phyloP scores from a whole-genome alignment of 1,284 basidiomycete species.

The Erythrobasidium hasegawianum region DNA sequence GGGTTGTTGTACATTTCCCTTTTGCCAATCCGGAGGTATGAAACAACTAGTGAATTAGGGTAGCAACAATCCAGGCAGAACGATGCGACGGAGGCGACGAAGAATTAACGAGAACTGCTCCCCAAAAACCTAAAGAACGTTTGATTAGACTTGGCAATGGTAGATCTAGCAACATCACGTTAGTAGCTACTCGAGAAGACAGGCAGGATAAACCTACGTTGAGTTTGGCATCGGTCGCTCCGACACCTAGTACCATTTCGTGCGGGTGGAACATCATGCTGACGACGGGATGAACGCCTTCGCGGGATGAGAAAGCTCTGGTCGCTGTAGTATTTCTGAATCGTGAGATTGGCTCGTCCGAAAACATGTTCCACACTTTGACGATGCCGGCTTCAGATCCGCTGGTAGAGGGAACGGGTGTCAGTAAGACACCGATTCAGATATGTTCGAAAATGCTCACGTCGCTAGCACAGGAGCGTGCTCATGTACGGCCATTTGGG shows the following conservation, averaged over 20 bases:
- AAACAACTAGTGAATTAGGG: no score
- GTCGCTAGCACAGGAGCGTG: conserved; percentile 79
- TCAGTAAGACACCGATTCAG: background rate
- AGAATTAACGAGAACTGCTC: no score
- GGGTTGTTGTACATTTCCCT: no score
- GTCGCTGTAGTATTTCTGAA: conserved; percentile 40
- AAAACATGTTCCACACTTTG: conserved; percentile 44
- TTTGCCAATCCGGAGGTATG: no score
- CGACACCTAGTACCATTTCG: conserved; percentile 43
- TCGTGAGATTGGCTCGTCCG: conserved; percentile 42
- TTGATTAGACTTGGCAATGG: conserved; percentile 16
- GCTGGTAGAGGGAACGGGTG: background rate
- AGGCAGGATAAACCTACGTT: conserved; percentile 18
- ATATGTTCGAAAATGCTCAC: conserved; percentile 61
- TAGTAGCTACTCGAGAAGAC: background rate
- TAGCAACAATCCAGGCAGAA: no score
- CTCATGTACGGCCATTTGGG: conserved; percentile 82
- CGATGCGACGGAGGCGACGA: background rate
- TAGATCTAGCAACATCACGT: conserved; percentile 7
- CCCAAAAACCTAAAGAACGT: no score
- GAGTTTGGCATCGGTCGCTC: conserved; percentile 30
- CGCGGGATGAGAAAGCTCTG: conserved; percentile 10
- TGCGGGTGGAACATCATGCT: conserved; percentile 45
- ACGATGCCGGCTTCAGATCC: conserved; percentile 40
- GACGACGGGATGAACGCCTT: conserved; percentile 34